Evolutionary conservation across 768 basidiomycete species (phyloP).

Genomic region (Kwoniella bestiolae): DNA sequence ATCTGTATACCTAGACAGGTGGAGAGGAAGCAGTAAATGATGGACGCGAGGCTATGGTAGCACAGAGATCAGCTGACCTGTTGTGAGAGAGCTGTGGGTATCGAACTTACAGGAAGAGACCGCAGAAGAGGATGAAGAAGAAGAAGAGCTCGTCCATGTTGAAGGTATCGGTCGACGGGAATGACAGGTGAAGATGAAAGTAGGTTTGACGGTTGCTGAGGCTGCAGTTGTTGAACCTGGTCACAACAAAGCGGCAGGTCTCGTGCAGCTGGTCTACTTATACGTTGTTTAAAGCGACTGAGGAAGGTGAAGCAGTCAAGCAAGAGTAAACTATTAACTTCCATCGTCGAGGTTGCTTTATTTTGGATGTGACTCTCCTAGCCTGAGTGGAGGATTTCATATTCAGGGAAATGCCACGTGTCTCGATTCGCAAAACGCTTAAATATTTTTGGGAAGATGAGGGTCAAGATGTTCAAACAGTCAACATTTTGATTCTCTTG

Average conservation of each 20-base stretch:
- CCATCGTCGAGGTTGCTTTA: no score
- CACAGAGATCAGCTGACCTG: background rate
- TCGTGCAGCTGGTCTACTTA: no score
- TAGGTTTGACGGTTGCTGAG: no score
- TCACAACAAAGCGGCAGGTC: no score
- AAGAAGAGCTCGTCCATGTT: constrained; percentile 50
- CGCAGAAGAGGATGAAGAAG: constrained; percentile 43
- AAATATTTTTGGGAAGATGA: constrained; percentile 16
- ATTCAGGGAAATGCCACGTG: constrained; percentile 22
- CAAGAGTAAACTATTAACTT: no score
- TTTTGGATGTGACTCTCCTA: no score
- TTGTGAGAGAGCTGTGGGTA: background rate
- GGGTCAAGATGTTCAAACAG: background rate
- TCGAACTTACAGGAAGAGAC: constrained; percentile 39
- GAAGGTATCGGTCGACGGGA: no score
- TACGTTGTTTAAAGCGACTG: no score
- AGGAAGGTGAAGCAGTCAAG: no score
- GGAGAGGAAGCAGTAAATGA: constrained; percentile 55
- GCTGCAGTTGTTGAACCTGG: no score
- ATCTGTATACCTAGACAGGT: constrained; percentile 50
- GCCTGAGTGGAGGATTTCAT: constrained; percentile 16
- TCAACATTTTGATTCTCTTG: background rate
- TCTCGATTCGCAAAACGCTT: background rate
- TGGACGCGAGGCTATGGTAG: constrained; percentile 36
- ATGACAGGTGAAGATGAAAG: background rate